phyloP scores from a whole-genome alignment of 2,329 filamentous ascomycete species.

The Xylariales sp. region DNA sequence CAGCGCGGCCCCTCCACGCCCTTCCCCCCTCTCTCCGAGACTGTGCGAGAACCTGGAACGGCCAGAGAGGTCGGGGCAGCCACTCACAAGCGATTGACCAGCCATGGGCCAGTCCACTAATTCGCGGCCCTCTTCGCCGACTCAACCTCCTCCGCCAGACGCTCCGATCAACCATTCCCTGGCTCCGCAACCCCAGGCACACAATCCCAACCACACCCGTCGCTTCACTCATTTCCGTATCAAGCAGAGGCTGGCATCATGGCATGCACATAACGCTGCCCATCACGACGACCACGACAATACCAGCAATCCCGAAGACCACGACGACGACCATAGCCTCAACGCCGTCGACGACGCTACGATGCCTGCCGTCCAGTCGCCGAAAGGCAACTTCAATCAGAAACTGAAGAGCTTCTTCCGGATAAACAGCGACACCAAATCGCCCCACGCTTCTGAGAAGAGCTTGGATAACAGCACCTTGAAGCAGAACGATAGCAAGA shows the following conservation, averaged over 20 bases:
- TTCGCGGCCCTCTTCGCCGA: constrained; percentile 9
- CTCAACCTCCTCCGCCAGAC: constrained; percentile 5
- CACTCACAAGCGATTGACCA: constrained; percentile 9
- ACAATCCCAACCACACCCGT: too few relatives aligned
- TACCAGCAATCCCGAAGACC: constrained; percentile 5
- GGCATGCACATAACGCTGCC: constrained; percentile 25
- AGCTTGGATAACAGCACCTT: constrained; percentile 17
- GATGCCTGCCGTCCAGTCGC: constrained; percentile 52
- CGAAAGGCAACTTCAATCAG: constrained; percentile 59
- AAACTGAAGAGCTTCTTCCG: constrained; percentile 69
- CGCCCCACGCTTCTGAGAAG: constrained; percentile 28
- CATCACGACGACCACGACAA: too few relatives aligned
- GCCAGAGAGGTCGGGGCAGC: constrained; percentile 2
- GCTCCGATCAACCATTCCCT: constrained; percentile 7
- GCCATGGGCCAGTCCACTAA: constrained; percentile 10
- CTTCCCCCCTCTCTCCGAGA: too few relatives aligned
- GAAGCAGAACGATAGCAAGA: constrained; percentile 59
- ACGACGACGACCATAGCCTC: too few relatives aligned
- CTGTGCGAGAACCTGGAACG: too few relatives aligned
- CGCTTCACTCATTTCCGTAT: constrained; percentile 19
- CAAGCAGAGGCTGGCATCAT: constrained; percentile 27
- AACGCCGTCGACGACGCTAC: constrained; percentile 10
- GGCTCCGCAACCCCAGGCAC: not conserved
- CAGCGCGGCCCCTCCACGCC: too few relatives aligned
- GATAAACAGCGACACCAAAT: constrained; percentile 44